These are phyloP conservation scores for Sclerotinia spermophila DNA, from an alignment of 2,329 filamentous ascomycete genomes.

Conservation along the genomic window DNA sequence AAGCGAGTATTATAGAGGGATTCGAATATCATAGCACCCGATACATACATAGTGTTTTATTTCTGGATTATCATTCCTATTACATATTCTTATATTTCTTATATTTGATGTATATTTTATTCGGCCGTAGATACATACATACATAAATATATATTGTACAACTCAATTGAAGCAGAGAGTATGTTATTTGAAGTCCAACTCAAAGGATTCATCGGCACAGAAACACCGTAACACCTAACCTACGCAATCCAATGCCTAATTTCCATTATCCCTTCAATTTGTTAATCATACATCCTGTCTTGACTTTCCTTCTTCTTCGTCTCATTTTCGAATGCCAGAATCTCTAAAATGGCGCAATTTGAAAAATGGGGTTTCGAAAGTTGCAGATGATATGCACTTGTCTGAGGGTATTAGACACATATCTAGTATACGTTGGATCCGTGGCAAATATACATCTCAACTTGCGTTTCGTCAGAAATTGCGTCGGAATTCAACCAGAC, in stretches of 20 bases:
- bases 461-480: not conserved
- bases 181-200: not conserved
- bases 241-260: not conserved
- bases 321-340: too few relatives aligned
- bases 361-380: not conserved
- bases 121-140: not conserved
- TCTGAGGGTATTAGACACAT: not conserved
- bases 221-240: not conserved
- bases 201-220: not conserved
- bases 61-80: too few relatives aligned
- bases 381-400: not conserved
- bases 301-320: not conserved
- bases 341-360: not conserved
- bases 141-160: not conserved
- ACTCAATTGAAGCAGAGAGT: slow-evolving; percentile 7
- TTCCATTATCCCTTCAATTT: not conserved
- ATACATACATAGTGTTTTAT: too few relatives aligned
- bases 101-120: not conserved
- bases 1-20: too few relatives aligned
- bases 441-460: not conserved
- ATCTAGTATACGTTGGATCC: too few relatives aligned
- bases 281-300: not conserved
- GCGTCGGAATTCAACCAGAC: not conserved
- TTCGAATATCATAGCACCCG: too few relatives aligned
- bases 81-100: not conserved